A percentile compares a stretch with the other conserved stretches of the same genome.
phyloP scores from a whole-genome alignment of 2,329 filamentous ascomycete genomes.

The Arachnopeziza araneosa region DNA sequence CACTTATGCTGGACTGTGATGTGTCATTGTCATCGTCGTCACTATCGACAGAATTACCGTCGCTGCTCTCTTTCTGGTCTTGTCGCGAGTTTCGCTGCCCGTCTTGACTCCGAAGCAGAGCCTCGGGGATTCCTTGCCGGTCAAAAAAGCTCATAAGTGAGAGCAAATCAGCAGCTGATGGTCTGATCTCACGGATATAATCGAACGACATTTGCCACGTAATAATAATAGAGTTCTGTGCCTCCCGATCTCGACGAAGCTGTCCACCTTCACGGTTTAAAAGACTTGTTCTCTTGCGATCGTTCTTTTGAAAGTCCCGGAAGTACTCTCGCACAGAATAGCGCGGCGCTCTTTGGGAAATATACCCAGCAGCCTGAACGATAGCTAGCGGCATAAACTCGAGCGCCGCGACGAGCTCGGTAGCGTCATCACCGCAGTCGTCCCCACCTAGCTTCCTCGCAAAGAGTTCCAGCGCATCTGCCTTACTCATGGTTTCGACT shows the following conservation, averaged over 20 bases:
- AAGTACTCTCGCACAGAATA: slow-evolving; percentile 36
- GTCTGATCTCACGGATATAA: slow-evolving; percentile 30
- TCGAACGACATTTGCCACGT: slow-evolving; percentile 36
- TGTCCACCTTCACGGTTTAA: slow-evolving; percentile 26
- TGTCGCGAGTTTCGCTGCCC: slow-evolving; percentile 4
- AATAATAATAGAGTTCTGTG: slow-evolving; percentile 32
- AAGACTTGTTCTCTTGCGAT: slow-evolving; percentile 28
- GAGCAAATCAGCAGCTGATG: slow-evolving; percentile 37
- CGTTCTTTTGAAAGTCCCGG: slow-evolving; percentile 31
- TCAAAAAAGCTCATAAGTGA: slow-evolving; percentile 44
- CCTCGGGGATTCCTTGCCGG: slow-evolving; percentile 35
- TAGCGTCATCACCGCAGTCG: slow-evolving; percentile 5
- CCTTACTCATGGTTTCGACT: slow-evolving; percentile 27
- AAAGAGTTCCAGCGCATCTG: slow-evolving; percentile 14
- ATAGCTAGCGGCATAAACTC: slow-evolving; percentile 30
- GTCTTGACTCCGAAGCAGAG: slow-evolving; percentile 19
- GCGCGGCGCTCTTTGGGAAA: slow-evolving; percentile 23
- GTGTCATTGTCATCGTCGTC: slow-evolving; percentile 28
- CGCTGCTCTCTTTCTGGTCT: slow-evolving; percentile 4
- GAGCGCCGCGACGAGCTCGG: slow-evolving; percentile 17
- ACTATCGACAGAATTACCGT: background rate
- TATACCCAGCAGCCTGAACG: slow-evolving; percentile 26
- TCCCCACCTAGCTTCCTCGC: slow-evolving; percentile 21
- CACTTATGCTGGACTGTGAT: background rate
- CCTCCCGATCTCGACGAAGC: slow-evolving; percentile 32